Base-by-base conservation (phyloP, 257 asterid genomes). In the Misopates orontium region DNA sequence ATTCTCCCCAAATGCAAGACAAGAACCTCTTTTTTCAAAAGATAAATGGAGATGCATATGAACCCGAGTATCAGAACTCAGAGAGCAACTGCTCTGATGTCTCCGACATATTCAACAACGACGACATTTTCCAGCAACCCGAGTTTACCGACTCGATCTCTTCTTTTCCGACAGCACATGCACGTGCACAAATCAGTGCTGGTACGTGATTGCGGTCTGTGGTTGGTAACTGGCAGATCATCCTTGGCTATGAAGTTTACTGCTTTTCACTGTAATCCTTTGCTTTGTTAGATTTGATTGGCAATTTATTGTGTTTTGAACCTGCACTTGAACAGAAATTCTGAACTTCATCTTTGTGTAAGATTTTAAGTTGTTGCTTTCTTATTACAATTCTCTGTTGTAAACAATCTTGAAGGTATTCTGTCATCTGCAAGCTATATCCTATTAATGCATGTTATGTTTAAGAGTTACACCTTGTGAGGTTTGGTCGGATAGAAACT, bases 211-310 rank as follows among this genome's bases (percentile, higher is more conserved):
- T 25, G 60, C 50, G 77, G n/a, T n/a, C n/a, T n/a, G n/a, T 62
- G 84, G 36, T 28, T 28, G 82, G 62, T 65, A 75, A 51, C 72
- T 21, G 96, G 96, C 93, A 89, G 85, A 55, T 83, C 96, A 87
- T 89, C 95, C 96, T 85, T 89, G 96, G 95, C 96, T 86, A 88
- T 66, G 52, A 61, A 72, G 66, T 21, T 45, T 70, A 75, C 82
- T 74, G 60, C 67, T 68, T 78, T 48, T 64, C 50, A 68, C 54
- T 22, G 71, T 71, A 57, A 2, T 21, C 67, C 18, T 15, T 7
- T 10, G 17, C 55, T 56, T 55, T 41, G 47, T 55, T 71, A 36
- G 17, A 11, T 42, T 71, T 55, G 66, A 15, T 8, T 15, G 22
- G 41, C 32, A 22, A 8, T 24, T 42, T 47, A 42, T 44, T 56